phyloP scores from a whole-genome alignment of 768 basidiomycete genomes.

The Boletus rex-veris region DNA sequence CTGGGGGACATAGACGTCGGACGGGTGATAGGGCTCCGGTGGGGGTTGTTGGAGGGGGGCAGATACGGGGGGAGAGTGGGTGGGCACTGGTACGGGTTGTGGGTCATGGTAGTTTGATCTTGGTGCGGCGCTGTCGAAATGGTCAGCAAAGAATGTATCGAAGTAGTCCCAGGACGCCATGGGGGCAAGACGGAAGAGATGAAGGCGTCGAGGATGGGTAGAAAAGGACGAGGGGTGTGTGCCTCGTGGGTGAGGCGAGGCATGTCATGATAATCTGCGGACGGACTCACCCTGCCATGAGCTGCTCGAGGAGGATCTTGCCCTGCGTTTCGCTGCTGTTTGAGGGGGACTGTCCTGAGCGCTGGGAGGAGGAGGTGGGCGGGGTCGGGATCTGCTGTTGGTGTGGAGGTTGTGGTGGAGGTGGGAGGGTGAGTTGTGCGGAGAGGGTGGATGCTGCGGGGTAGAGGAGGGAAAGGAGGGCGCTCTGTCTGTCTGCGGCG shows the following conservation, averaged over 20 bases:
- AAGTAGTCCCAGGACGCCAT: conserved; percentile 34
- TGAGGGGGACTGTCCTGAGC: conserved; percentile 53
- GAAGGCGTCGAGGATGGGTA: conserved; percentile 5
- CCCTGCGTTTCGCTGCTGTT: conserved; percentile 61
- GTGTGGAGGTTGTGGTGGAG: conserved; percentile 1
- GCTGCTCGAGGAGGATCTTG: conserved; percentile 72
- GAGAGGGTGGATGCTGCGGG: conserved; percentile 41
- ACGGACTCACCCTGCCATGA: conserved; percentile 76
- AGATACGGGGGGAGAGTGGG: conserved; percentile 37
- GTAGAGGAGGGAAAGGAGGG: conserved; percentile 67
- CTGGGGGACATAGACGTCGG: conserved; percentile 33
- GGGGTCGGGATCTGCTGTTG: conserved; percentile 69
- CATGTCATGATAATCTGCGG: not conserved
- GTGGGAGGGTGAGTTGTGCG: conserved; percentile 17
- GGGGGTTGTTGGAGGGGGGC: conserved; percentile 40
- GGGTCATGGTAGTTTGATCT: conserved; percentile 52
- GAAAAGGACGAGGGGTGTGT: conserved; percentile 15
- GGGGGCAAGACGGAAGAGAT: conserved; percentile 17
- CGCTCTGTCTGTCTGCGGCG: conserved; percentile 67
- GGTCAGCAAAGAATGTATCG: conserved; percentile 30
- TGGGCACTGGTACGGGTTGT: conserved; percentile 30
- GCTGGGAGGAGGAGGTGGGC: conserved; percentile 54
- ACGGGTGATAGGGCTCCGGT: conserved; percentile 35
- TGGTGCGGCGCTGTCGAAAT: conserved; percentile 40
- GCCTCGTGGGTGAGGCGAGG: conserved; percentile 31